Percentiles rank a stretch among this genome's conserved stretches.
Conservation (phyloP, 352 stramenopile species). For the Globisporangium solare region DNA sequence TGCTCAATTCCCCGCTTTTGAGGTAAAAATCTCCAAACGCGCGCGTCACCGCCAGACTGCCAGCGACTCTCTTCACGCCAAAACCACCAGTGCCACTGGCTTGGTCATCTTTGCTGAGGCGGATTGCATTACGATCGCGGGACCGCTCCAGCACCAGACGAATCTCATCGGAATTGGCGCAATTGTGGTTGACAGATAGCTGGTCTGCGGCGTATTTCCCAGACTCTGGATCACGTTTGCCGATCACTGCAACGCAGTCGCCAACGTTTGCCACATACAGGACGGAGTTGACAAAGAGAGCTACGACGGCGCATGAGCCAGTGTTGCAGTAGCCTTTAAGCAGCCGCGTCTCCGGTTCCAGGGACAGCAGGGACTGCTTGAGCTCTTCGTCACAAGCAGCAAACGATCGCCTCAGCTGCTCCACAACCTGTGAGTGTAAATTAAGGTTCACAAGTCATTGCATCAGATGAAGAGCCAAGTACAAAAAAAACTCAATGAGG, state of each 20-base stretch:
- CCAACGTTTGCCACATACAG: constrained; percentile 90
- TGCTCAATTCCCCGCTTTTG: constrained; percentile 90
- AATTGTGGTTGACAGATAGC: constrained; percentile 58
- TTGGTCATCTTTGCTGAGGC: constrained; percentile 91
- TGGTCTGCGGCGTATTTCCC: constrained; percentile 24
- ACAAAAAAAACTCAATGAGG: not conserved
- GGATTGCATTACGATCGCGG: constrained; percentile 76
- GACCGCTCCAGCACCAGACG: constrained; percentile 56
- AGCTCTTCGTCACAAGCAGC: constrained; percentile 48
- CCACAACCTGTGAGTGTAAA: constrained; percentile 6
- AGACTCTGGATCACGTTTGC: constrained; percentile 40
- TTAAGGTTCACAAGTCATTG: not conserved
- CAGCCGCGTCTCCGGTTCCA: constrained; percentile 34
- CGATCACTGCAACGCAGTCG: constrained; percentile 88
- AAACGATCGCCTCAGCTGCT: constrained; percentile 34
- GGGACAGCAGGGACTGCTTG: constrained; percentile 44
- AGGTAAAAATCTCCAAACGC: constrained; percentile 93
- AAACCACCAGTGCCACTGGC: constrained; percentile 52
- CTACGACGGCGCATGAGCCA: constrained; percentile 55
- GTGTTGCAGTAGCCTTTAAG: constrained; percentile 73
- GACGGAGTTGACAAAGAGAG: constrained; percentile 48
- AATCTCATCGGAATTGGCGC: constrained; percentile 45
- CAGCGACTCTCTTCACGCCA: constrained; percentile 89
- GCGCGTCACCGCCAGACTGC: constrained; percentile 88
- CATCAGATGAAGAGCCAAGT: not conserved